phyloP scores from a whole-genome alignment of 257 asterid genomes.

The Haberlea rhodopensis region DNA sequence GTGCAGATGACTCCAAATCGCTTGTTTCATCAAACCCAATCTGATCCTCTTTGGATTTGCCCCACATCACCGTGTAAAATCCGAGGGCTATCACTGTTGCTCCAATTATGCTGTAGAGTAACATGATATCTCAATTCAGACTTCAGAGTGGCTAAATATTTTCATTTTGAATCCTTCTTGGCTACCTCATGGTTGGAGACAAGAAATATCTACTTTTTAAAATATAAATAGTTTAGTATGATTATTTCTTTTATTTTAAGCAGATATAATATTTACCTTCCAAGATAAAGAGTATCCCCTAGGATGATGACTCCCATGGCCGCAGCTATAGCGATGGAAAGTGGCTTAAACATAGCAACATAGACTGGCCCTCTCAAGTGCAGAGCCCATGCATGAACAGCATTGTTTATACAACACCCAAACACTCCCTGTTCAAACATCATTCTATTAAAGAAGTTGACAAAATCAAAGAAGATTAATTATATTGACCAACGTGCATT shows the following conservation, averaged over 20 bases:
- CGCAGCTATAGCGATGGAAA: conserved; percentile 82
- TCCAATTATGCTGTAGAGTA: conserved; percentile 56
- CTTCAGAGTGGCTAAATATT: no score
- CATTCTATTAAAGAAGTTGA: background rate
- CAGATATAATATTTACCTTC: no score
- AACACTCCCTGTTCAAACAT: conserved; percentile 54
- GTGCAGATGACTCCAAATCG: conserved; percentile 43
- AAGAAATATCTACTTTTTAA: no score
- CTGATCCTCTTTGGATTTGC: conserved; percentile 63
- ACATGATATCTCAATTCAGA: background rate
- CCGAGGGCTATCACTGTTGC: conserved; percentile 67
- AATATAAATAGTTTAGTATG: no score
- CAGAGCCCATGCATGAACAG: conserved; percentile 78
- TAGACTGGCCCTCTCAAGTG: conserved; percentile 74
- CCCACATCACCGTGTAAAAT: conserved; percentile 90
- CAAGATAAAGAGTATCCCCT: conserved; percentile 79
- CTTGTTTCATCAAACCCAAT: conserved; percentile 27
- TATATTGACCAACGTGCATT: background rate
- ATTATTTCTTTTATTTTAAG: no score
- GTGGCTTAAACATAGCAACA: conserved; percentile 87
- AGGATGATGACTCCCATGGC: conserved; percentile 81
- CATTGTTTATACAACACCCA: conserved; percentile 61
- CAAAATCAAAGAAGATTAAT: background rate
- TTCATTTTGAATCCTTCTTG: no score
- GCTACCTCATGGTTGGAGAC: no score